phyloP scores from a whole-genome alignment of 371 early-diverging fungal genomes.

The Smittium culicis region DNA sequence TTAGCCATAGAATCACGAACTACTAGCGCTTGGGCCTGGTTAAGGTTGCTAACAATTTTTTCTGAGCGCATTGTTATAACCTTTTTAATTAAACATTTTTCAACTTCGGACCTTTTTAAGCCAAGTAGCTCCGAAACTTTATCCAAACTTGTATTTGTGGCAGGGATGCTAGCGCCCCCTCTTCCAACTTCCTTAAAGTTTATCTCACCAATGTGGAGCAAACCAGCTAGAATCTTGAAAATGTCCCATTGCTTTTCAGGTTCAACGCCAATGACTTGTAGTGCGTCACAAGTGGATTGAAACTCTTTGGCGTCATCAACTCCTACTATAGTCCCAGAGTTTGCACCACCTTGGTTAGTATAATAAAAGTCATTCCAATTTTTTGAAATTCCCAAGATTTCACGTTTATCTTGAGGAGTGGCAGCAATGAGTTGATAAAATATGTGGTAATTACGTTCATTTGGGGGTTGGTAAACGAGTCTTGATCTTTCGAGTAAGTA shows the following conservation, averaged over 20 bases:
- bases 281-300: conserved; percentile 64
- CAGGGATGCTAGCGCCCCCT: conserved; percentile 45
- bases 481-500: conserved; percentile 98
- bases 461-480: conserved; percentile 79
- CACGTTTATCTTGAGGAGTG: conserved; percentile 63
- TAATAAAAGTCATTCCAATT: conserved; percentile 66
- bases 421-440: conserved; percentile 95
- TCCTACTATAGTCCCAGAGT: conserved; percentile 53
- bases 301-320: conserved; percentile 89
- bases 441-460: conserved; percentile 97
- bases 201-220: conserved; percentile 87
- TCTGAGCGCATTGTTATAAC: conserved; percentile 79
- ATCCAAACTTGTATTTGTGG: conserved; percentile 52
- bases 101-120: conserved; percentile 56
- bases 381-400: conserved; percentile 54
- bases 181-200: conserved; percentile 57
- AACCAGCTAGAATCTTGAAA: conserved; percentile 72
- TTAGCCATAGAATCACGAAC: conserved; percentile 88
- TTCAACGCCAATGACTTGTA: conserved; percentile 72
- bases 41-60: conserved; percentile 64
- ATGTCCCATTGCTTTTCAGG: conserved; percentile 78
- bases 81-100: conserved; percentile 75
- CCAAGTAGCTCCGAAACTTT: conserved; percentile 56
- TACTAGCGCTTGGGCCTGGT: conserved; percentile 55
- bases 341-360: conserved; percentile 64